A percentile compares a stretch with the other conserved stretches of the same genome.
Evolutionary conservation across 75 land plant genomes (phyloP).

Genomic region (Gnetum montanum): DNA sequence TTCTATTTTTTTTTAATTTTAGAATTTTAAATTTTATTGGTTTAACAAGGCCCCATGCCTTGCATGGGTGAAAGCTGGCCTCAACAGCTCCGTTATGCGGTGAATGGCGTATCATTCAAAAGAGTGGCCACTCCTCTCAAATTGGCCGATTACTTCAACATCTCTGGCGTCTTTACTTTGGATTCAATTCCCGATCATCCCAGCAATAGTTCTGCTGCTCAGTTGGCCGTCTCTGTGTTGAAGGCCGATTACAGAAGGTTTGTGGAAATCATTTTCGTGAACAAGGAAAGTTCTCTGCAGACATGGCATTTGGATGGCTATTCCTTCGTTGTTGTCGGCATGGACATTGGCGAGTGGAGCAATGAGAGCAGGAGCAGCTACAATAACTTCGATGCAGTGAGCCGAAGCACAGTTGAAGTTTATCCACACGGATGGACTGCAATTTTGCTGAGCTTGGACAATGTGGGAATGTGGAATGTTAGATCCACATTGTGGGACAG

Average conservation of each 20-base stretch:
- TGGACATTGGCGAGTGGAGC: no score
- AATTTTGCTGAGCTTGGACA: no score
- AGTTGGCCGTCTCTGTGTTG: slow-evolving; percentile 39
- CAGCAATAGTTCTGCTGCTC: neutral
- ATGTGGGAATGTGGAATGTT: no score
- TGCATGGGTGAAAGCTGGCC: no score
- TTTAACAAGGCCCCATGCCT: no score
- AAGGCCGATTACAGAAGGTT: slow-evolving; percentile 39
- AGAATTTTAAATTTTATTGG: no score
- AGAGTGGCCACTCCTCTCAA: slow-evolving; percentile 51
- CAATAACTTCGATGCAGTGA: no score
- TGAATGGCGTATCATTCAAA: slow-evolving; percentile 52
- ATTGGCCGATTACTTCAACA: slow-evolving; percentile 48
- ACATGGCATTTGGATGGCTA: slow-evolving; percentile 90
- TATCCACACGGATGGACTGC: no score
- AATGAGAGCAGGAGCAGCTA: no score
- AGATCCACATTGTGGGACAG: no score
- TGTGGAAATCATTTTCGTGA: slow-evolving; percentile 62
- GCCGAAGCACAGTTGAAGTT: no score
- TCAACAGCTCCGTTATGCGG: slow-evolving; percentile 58
- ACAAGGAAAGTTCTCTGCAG: slow-evolving; percentile 41
- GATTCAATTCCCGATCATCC: slow-evolving; percentile 51
- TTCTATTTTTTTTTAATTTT: no score
- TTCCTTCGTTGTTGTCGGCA: slow-evolving; percentile 84
- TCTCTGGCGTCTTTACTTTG: slow-evolving; percentile 38